Percentiles rank a stretch among this genome's conserved stretches.
Evolutionary conservation across 306 rosid species (phyloP).

Genomic region (Fragaria iinumae): DNA sequence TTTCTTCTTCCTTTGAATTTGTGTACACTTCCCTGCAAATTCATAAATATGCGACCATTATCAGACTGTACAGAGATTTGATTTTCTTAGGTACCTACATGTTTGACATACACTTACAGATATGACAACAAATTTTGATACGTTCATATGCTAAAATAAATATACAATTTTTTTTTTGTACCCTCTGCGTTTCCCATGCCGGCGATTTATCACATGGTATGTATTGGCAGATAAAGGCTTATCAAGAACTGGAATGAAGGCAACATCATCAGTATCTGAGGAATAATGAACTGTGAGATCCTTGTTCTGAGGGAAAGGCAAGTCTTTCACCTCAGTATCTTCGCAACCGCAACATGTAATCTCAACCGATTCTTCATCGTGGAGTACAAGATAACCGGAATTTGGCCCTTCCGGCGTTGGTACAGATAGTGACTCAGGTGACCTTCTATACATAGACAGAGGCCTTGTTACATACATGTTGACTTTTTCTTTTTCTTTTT

Average conservation of each 20-base stretch:
- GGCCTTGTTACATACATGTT: slow-evolving; percentile 68
- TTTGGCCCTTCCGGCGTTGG: slow-evolving; percentile 59
- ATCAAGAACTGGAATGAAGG: slow-evolving; percentile 62
- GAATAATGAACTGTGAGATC: slow-evolving; percentile 35
- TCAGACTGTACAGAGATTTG: not conserved
- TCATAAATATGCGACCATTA: too few relatives aligned
- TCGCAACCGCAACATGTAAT: slow-evolving; percentile 48
- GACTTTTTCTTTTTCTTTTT: not conserved
- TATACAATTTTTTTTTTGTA: not conserved
- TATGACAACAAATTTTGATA: too few relatives aligned
- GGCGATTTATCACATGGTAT: slow-evolving; percentile 55
- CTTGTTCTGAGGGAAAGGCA: slow-evolving; percentile 77
- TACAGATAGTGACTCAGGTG: slow-evolving; percentile 24
- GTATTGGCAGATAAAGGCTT: slow-evolving; percentile 50
- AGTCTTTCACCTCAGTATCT: slow-evolving; percentile 22
- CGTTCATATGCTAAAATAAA: too few relatives aligned
- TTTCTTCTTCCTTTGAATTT: slow-evolving; percentile 36
- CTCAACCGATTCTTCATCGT: slow-evolving; percentile 45
- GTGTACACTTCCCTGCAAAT: slow-evolving; percentile 31
- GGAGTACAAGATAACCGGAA: slow-evolving; percentile 66
- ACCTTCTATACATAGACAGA: slow-evolving; percentile 44
- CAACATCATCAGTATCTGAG: slow-evolving; percentile 31
- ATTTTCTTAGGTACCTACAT: too few relatives aligned
- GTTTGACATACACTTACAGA: too few relatives aligned
- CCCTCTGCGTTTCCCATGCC: slow-evolving; percentile 53